A percentile compares a stretch with the other conserved stretches of the same genome.
Evolutionary conservation across 805 yeast genomes (phyloP).

Genomic region (Wickerhamomyces subpelliculosus): DNA sequence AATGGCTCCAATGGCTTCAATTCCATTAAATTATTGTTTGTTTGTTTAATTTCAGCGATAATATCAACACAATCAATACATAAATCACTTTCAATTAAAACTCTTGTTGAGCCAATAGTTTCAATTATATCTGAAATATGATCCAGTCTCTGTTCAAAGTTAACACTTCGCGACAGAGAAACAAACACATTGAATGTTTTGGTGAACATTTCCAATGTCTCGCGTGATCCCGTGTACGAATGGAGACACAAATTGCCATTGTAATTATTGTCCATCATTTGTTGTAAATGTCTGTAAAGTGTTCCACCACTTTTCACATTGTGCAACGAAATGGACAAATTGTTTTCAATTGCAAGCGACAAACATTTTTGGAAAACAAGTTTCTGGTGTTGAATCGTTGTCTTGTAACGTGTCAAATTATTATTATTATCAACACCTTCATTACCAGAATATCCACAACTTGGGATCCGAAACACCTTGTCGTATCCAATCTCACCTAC

Average conservation of each 20-base stretch:
- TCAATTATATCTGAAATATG: not conserved
- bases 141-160: constrained; percentile 1
- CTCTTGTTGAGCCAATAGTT: no score
- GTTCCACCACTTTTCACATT: constrained; percentile 76
- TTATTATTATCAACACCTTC: constrained; percentile 8
- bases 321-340: constrained; percentile 65
- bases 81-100: constrained; percentile 19
- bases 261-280: constrained; percentile 1
- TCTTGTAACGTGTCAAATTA: constrained; percentile 40
- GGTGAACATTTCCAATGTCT: constrained; percentile 50
- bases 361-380: constrained; percentile 44
- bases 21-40: not conserved
- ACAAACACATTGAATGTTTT: constrained; percentile 9
- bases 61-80: constrained; percentile 6
- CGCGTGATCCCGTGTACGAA: constrained; percentile 79
- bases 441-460: constrained; percentile 46
- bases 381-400: constrained; percentile 60
- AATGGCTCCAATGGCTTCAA: no score
- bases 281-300: constrained; percentile 32
- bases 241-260: constrained; percentile 56
- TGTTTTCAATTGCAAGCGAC: constrained; percentile 40
- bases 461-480: constrained; percentile 63
- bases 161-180: no score
- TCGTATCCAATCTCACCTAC: constrained; percentile 96
- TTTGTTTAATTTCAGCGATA: not conserved